Evolutionary conservation across 805 yeast genomes (phyloP).

Genomic region (Wickerhamomyces chaumierensis): DNA sequence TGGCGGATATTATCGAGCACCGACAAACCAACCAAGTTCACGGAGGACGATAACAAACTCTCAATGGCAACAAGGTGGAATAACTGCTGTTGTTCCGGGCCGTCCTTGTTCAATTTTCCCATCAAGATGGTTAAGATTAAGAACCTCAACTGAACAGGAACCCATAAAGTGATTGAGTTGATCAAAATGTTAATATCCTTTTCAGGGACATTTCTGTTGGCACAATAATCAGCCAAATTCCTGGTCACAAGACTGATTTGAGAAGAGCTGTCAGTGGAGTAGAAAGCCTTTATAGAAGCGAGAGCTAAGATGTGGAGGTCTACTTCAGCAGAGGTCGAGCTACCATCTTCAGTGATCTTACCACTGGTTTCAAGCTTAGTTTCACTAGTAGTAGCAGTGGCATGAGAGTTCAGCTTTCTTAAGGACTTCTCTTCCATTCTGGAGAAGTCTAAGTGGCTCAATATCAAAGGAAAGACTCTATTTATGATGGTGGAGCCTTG

Average conservation of each 20-base stretch:
- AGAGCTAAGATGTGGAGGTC: slow-evolving; percentile 22
- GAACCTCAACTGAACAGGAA: slow-evolving; percentile 73
- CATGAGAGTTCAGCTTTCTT: neutral
- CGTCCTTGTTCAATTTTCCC: slow-evolving; percentile 18
- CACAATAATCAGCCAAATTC: slow-evolving; percentile 36
- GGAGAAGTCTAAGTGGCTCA: slow-evolving; percentile 7
- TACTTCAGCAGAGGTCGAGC: slow-evolving; percentile 8
- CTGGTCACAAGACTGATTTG: slow-evolving; percentile 50
- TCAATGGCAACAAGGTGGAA: slow-evolving; percentile 34
- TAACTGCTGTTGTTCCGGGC: slow-evolving; percentile 13
- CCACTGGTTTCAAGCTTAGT: neutral
- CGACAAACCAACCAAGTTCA: slow-evolving; percentile 79
- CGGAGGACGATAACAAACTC: slow-evolving; percentile 61
- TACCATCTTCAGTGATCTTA: neutral
- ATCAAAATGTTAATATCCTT: slow-evolving; percentile 48
- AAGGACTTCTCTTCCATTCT: neutral
- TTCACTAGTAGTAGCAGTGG: no score
- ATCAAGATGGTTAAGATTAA: slow-evolving; percentile 41
- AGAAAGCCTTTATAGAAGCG: slow-evolving; percentile 42
- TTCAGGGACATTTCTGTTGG: slow-evolving; percentile 21
- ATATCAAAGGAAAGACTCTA: slow-evolving; percentile 10
- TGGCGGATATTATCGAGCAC: slow-evolving; percentile 67
- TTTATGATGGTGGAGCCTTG: slow-evolving; percentile 10
- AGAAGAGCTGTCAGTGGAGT: slow-evolving; percentile 49
- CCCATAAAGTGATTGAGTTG: slow-evolving; percentile 59